Evolutionary conservation across 2,329 filamentous ascomycete species (phyloP).

Genomic region (Hymenoscyphus scutula): DNA sequence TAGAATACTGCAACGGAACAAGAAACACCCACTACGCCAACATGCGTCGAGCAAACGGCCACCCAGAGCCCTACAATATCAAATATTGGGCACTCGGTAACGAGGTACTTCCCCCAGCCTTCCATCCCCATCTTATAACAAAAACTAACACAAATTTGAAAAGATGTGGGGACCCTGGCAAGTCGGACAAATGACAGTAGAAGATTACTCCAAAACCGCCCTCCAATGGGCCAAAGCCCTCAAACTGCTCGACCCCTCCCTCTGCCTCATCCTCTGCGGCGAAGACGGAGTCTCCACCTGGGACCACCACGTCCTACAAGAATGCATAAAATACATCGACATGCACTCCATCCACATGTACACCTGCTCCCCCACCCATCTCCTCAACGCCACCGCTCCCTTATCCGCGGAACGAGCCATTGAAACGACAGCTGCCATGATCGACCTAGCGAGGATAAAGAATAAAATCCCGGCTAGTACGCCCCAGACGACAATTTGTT

Average conservation of each 20-base stretch:
- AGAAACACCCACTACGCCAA: conserved; percentile 79
- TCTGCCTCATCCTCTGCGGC: conserved; percentile 63
- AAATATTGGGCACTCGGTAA: conserved; percentile 88
- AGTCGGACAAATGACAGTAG: conserved; percentile 55
- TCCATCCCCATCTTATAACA: background rate
- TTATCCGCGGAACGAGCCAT: conserved; percentile 63
- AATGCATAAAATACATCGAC: conserved; percentile 59
- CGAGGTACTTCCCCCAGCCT: conserved; percentile 42
- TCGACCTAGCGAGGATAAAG: conserved; percentile 62
- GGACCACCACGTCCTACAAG: conserved; percentile 62
- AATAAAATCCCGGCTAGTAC: conserved; percentile 41
- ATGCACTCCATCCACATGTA: conserved; percentile 70
- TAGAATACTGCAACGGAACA: conserved; percentile 84
- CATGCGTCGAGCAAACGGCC: conserved; percentile 71
- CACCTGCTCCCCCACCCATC: conserved; percentile 46
- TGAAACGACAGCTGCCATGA: conserved; percentile 57
- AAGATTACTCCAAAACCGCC: conserved; percentile 55
- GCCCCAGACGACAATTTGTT: conserved; percentile 58
- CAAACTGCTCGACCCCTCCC: conserved; percentile 57
- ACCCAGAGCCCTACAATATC: conserved; percentile 73
- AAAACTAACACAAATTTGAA: conserved; percentile 9
- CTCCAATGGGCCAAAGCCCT: conserved; percentile 58
- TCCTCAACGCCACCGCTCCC: conserved; percentile 54
- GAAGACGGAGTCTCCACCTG: conserved; percentile 59
- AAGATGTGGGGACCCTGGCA: conserved; percentile 42